Evolutionary conservation across 1,284 basidiomycete genomes (phyloP), one percentile per base, ranked within the genome.

Genomic region (Phellopilus nigrolimitatus): DNA sequence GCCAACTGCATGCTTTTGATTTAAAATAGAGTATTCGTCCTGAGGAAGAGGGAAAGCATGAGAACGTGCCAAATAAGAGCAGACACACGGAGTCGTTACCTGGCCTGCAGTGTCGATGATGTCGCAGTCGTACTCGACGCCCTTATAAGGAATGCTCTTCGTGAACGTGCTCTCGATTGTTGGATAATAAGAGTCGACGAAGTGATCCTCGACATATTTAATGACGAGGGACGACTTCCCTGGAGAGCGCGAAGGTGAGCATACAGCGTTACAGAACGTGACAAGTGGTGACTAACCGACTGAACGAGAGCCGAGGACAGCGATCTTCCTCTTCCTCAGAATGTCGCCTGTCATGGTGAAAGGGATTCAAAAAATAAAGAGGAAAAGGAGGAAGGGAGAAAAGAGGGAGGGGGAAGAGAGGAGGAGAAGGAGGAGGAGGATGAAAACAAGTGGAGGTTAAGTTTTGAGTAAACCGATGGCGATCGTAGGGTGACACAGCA

Each of bases 101-200:
- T 99, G 94, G 43, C 97, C 97, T 50, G 97, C 97, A 55, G 95
- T 97, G 71, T 99, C 97, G 65, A 99, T 92, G 72, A 99, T 97
- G 73, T 98, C 94, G 73, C 92, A 93, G 59, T 92, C 83, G 65
- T 91, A 98, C 59, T 94, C 87, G 39, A 80, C 75, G 49, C 91
- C 91, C 56, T 89, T 88, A 74, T 88, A 83, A 59, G 79, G 80
- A 69, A 98, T 80, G 42, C 75, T 79, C 76, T 97, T 97, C 58
- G 83, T 78, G 66, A 91, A 91, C 39, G 88, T 91, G 61, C 78
- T 82, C 69, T 97, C 95, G 66, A 97, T 97, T 56, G 95, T 97
- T 17, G 95, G 95, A 69, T 93, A 95, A 77, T 97, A 92, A 19
- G 82, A 78, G 56, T 91, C 88, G 65, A 88, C 80, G 63, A 82